Percentiles rank a stretch among this genome's conserved stretches.
These are phyloP conservation scores for Suhomyces canberraensis DNA, from an alignment of 805 yeast genomes.

Conservation along the genomic window DNA sequence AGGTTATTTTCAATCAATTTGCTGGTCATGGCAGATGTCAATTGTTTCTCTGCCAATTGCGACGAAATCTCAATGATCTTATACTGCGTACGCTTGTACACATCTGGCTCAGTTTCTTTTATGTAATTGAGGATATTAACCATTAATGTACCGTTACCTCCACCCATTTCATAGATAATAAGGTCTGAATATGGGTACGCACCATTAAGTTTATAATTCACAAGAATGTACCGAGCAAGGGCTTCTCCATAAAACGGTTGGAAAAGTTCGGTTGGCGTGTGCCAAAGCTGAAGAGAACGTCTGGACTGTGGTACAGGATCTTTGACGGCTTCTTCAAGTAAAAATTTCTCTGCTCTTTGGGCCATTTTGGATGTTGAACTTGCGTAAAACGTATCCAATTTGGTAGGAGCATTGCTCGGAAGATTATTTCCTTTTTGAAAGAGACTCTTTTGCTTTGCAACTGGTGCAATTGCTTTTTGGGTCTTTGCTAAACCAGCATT, in stretches of 20 bases:
- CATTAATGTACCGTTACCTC: slow-evolving; percentile 89
- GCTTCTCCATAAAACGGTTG: slow-evolving; percentile 85
- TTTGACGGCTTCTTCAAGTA: slow-evolving; percentile 19
- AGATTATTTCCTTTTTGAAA: neutral
- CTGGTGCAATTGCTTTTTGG: neutral
- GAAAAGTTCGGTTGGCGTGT: slow-evolving; percentile 84
- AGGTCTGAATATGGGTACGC: slow-evolving; percentile 69
- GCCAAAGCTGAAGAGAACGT: slow-evolving; percentile 71
- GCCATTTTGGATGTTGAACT: slow-evolving; percentile 26
- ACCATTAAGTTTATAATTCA: slow-evolving; percentile 62
- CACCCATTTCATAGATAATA: slow-evolving; percentile 82
- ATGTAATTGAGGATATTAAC: slow-evolving; percentile 65
- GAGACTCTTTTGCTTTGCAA: neutral
- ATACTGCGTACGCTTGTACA: slow-evolving; percentile 66
- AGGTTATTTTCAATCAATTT: slow-evolving; percentile 38
- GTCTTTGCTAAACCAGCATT: neutral
- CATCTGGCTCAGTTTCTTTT: slow-evolving; percentile 61
- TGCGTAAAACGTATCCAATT: slow-evolving; percentile 14
- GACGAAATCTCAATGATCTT: slow-evolving; percentile 70
- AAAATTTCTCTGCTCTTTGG: slow-evolving; percentile 22
- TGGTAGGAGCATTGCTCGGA: neutral
- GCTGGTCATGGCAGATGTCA: slow-evolving; percentile 29
- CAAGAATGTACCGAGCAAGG: slow-evolving; percentile 72
- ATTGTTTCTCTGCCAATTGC: slow-evolving; percentile 58
- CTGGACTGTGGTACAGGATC: slow-evolving; percentile 17